phyloP scores from a whole-genome alignment of 495 filamentous ascomycete species.

The Xylaria venustula region DNA sequence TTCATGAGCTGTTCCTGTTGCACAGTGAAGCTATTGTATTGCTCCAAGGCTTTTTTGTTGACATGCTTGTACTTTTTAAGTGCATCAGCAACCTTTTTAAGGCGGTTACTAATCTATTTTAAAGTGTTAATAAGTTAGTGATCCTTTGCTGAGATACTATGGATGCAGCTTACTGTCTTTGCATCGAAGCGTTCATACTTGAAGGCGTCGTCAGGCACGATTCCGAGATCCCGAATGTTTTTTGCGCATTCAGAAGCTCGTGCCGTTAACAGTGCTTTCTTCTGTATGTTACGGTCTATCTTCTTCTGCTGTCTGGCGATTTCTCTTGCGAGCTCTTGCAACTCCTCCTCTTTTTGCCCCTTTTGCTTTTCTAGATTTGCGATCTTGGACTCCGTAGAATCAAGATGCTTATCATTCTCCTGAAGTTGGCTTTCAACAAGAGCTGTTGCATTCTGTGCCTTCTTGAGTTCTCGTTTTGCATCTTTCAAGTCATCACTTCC shows the following conservation, averaged over 20 bases:
- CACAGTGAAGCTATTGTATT: constrained; percentile 94
- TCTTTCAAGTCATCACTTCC: constrained; percentile 72
- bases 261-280: constrained; percentile 72
- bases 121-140: neutral
- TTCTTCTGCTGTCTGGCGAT: constrained; percentile 88
- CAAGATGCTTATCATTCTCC: constrained; percentile 70
- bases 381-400: constrained; percentile 60
- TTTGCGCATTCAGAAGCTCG: constrained; percentile 75
- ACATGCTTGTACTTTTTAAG: constrained; percentile 96
- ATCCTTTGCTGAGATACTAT: neutral
- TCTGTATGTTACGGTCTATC: constrained; percentile 88
- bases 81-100: constrained; percentile 89
- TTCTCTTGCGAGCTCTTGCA: constrained; percentile 72
- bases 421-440: constrained; percentile 64
- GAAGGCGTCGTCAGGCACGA: constrained; percentile 91
- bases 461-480: constrained; percentile 78
- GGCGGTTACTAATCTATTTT: constrained; percentile 68
- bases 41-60: constrained; percentile 99
- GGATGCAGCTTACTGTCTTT: constrained; percentile 54
- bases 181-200: constrained; percentile 80
- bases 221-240: constrained; percentile 90
- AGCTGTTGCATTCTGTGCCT: constrained; percentile 59
- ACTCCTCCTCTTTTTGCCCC: constrained; percentile 61
- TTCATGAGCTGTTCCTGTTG: constrained; percentile 81
- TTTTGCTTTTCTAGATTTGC: constrained; percentile 62